Evolutionary conservation across 2,329 filamentous ascomycete genomes (phyloP), one percentile per base, ranked within the genome.

Genomic region (Cladophialophora immunda): DNA sequence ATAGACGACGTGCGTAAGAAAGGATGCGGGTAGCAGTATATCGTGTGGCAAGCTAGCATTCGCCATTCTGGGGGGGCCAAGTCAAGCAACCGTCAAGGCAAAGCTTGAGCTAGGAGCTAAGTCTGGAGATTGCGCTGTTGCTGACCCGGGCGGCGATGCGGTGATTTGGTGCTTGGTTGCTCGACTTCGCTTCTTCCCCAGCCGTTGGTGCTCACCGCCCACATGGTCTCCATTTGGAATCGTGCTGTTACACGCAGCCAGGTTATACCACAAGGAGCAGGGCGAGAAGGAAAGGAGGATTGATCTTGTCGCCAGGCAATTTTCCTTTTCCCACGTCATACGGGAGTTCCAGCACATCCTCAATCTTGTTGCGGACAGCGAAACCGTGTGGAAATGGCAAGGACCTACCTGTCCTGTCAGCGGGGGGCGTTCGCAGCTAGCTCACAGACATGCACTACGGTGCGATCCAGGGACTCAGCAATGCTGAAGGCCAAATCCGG

Each of bases 331-430:
- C 30, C 41, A 54, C 45, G 29, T 59, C 57, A 47, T 30, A 19
- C 57, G 22, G n/a, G 3, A 50, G 45, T 11, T 25, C 19, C 45
- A 13, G 19, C 15, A 30, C 34, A 27, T 61, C 19, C 47, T 36
- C 58, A 53, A 61, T 61, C 32, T 53, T 34, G 45, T 61, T 36
- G 45, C 58, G 45, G 58, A 38, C 58, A 53, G 58, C 58, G 45
- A 53, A 27, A 53, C 30, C 11, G 27, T 11, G 36, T 30, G 22
- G 38, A 19, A 38, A 19, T 45, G 19, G 19, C 58, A 38, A 38
- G 22, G 34, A 41, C 38, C 38, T 25, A 22, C 15, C 34, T 22
- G 29, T 32, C 2, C 27, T 53, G 32, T 41, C 58, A 61, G 45
- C 45, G 7, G 17, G 4, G 45, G 45, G 45, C 19, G 22, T 50